Percentiles rank a stretch among this genome's conserved stretches.
Evolutionary conservation across 805 yeast species (phyloP).

Genomic region (Jamesozyma spencerorum): DNA sequence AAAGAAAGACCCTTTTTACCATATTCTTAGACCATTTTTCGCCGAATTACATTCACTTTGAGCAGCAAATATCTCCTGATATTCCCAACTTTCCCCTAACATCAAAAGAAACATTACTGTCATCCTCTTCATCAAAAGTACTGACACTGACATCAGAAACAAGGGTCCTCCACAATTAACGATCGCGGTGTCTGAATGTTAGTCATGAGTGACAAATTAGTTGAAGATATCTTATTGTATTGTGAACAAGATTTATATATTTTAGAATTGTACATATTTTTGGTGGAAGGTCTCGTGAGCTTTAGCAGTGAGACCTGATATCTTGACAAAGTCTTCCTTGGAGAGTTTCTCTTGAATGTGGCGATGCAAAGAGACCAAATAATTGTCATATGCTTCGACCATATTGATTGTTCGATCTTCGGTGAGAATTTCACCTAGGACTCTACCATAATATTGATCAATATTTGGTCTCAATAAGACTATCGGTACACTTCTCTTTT

Average conservation of each 20-base stretch:
- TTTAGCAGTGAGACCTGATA: slow-evolving; percentile 9
- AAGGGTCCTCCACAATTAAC: neutral
- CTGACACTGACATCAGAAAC: neutral
- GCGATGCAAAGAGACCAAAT: slow-evolving; percentile 58
- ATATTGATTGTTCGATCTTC: slow-evolving; percentile 61
- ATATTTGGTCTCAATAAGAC: slow-evolving; percentile 26
- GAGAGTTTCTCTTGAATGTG: slow-evolving; percentile 45
- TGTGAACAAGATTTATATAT: neutral
- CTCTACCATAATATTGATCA: slow-evolving; percentile 23
- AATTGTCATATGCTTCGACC: slow-evolving; percentile 54
- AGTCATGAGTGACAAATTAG: neutral
- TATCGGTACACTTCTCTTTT: slow-evolving; percentile 19
- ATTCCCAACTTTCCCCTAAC: neutral
- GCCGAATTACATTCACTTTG: no score
- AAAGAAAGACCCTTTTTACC: no score
- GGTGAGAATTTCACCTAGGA: slow-evolving; percentile 47
- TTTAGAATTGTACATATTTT: slow-evolving; percentile 27
- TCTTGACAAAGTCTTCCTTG: slow-evolving; percentile 32
- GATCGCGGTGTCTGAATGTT: neutral
- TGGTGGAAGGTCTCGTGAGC: slow-evolving; percentile 26
- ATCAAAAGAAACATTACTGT: neutral
- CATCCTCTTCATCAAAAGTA: neutral
- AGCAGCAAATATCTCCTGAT: no score
- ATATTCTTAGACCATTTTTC: no score
- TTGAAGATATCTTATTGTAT: neutral